Conservation (phyloP, 148 eudicot species). For the Pharnaceum exiguum region DNA sequence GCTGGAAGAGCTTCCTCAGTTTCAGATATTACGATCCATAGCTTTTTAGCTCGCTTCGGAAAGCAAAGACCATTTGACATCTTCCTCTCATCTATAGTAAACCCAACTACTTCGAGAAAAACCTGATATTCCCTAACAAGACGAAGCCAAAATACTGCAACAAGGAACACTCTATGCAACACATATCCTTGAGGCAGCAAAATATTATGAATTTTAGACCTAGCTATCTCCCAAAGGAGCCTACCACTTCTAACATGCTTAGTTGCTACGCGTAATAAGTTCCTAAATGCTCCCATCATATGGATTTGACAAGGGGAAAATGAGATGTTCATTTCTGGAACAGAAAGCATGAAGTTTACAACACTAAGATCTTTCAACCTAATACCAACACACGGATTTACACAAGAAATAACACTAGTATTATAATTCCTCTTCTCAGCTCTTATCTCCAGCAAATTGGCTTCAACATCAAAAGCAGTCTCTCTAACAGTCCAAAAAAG, state of each 20-base stretch:
- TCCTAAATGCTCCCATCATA: constrained; percentile 31
- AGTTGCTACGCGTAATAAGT: constrained; percentile 26
- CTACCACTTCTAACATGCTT: constrained; percentile 56
- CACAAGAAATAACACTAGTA: constrained; percentile 39
- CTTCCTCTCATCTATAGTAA: constrained; percentile 40
- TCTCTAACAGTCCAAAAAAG: constrained; percentile 42
- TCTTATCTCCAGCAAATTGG: constrained; percentile 41
- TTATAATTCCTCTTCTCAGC: constrained; percentile 39
- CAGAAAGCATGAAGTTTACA: constrained; percentile 34
- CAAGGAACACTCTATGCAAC: constrained; percentile 36
- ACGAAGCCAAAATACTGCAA: constrained; percentile 50
- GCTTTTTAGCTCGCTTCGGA: constrained; percentile 35
- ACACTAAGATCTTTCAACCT: constrained; percentile 49
- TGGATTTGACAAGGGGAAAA: constrained; percentile 53
- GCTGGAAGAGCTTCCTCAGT: constrained; percentile 63
- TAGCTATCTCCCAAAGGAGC: constrained; percentile 73
- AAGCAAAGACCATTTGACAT: constrained; percentile 26
- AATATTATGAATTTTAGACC: constrained; percentile 43
- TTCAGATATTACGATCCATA: constrained; percentile 52
- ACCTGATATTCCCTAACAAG: constrained; percentile 53
- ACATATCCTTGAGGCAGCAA: constrained; percentile 35
- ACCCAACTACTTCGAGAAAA: constrained; percentile 56
- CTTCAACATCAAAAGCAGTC: constrained; percentile 37
- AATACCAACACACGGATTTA: constrained; percentile 33
- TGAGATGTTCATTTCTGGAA: constrained; percentile 48